A percentile compares a stretch with the other conserved stretches of the same genome.
Conservation (phyloP, 2,329 filamentous ascomycete species). For the Raffaelea arxii region DNA sequence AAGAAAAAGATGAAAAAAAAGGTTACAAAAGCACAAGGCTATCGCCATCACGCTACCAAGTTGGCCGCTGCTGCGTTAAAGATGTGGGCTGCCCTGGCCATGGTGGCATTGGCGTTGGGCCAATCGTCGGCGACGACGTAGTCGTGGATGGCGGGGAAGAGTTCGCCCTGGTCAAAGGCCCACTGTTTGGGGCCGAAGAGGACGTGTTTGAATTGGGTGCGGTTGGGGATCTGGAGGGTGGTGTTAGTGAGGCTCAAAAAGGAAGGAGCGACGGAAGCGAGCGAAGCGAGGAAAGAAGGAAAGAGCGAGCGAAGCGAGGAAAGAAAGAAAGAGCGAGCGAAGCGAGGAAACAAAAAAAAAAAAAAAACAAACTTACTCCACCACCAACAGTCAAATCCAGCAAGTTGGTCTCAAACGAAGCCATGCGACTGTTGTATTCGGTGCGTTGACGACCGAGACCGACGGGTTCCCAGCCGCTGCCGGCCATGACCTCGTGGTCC, state of each 20-base stretch:
- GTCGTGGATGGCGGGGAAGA: slow-evolving; percentile 80
- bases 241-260: slow-evolving; percentile 5
- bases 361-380: slow-evolving; percentile 60
- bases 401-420: slow-evolving; percentile 71
- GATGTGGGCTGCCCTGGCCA: slow-evolving; percentile 62
- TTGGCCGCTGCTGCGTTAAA: slow-evolving; percentile 47
- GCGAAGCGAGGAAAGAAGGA: background rate
- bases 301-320: background rate
- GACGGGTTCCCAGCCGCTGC: slow-evolving; percentile 67
- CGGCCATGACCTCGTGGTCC: slow-evolving; percentile 60
- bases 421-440: slow-evolving; percentile 70
- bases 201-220: slow-evolving; percentile 89
- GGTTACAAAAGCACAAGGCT: background rate
- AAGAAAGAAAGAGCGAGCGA: slow-evolving; percentile 37
- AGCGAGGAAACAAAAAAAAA: background rate
- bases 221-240: slow-evolving; percentile 67
- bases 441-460: slow-evolving; percentile 57
- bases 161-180: slow-evolving; percentile 57
- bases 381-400: slow-evolving; percentile 63
- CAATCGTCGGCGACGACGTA: slow-evolving; percentile 64
- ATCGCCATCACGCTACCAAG: slow-evolving; percentile 4
- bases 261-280: too few species aligned
- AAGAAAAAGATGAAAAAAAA: background rate
- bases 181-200: slow-evolving; percentile 77
- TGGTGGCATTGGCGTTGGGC: slow-evolving; percentile 54